Base-by-base conservation (phyloP, 306 rosid genomes). In the Cicer chorassanicum region DNA sequence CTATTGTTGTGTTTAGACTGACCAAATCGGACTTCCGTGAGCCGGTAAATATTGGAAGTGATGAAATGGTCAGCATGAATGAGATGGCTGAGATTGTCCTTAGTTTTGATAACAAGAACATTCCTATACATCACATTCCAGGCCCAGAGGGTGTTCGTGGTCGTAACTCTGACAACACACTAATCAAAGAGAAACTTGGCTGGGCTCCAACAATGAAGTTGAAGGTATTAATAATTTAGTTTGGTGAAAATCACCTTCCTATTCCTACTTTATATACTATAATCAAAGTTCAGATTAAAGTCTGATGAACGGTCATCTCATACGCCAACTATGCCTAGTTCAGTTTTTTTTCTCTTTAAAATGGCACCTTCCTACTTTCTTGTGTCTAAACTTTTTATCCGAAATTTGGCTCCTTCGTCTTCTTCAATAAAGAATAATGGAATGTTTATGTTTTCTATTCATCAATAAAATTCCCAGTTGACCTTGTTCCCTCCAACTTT, bases 71-170 rank as follows among this genome's bases (percentile, higher is more conserved):
- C 13, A 94, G 99, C 91, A 94, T 94, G 99, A 92, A 94, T 78
- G 97, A 92, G 68, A 94, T 94, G 97, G 97, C 97, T 29, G 96
- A 92, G 88, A 90, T 94, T 51, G 89, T 94, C 68, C 97, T 92
- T 69, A 81, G 99, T 88, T 92, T 94, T 72, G 97, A 94, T 64
- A 48, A 80, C 89, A 94, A 90, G 88, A 87, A 78, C 29, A 92
- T 82, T 61, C 97, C 97, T 10, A 90, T 95, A 64, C 97, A 89
- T 24, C 97, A 92, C 86, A 95, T 95, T 85, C 99, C 99, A 21
- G 99, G 99, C 1, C 99, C 99, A 12, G 98, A 95, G 86, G 99
- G 99, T 38, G 98, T 95, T 76, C 98, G 99, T 60, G 99, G 99
- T 18, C 99, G 99, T 38, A 95, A 95, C 86, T 95, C 99, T 2